Base-by-base conservation (phyloP, 2,329 filamentous ascomycete species). In the Colletotrichum sublineola region DNA sequence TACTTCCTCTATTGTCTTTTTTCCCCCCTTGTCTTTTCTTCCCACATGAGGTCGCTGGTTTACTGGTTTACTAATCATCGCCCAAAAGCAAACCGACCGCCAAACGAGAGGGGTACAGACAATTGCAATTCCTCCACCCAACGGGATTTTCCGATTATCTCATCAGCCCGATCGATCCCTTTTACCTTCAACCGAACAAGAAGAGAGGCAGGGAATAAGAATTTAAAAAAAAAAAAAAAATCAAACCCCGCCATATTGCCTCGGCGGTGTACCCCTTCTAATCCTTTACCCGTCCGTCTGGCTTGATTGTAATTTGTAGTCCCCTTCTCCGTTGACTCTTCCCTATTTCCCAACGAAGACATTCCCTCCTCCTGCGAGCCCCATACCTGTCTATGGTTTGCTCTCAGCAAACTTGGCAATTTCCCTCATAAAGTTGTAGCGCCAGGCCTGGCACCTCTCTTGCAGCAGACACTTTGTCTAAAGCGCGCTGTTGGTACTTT, bases 141-240 rank as follows among this genome's bases (percentile, higher is more conserved):
- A 48, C 44, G 8, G 44, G 8, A 31, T 58, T 71, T 71, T 68
- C 44, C 40, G 65, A 68, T 68, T 63, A 68, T 63, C 58, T 71
- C 57, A 68, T 68, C 65, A 63, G 53, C 18, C 66, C 66, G 65
- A 55, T 18, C 24, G 24, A 24, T 24, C 38, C 44, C 15, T 20
- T 29, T 6, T 11, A 6, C 14, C 7, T 1, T 52, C 14, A 7
- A 44, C 20, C 20, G 14, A 46, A 44, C 8, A 6, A 42, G 20
- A 9, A 18, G 29, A 42, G 8, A 14, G 20, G 15, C 6, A 2
- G 5, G 2, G 42, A 18, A 9, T 5, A 29, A 18, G 18, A 5
- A 18, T 18, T 14, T 6, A 46, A n/a, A 4, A 46, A 20, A n/a
- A 24, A 24, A 48, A 12, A 1, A 48, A 12, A 2, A 46, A 46